These are phyloP conservation scores for Termitomyces sp. DNA, from an alignment of 768 basidiomycete species.

Conservation along the genomic window DNA sequence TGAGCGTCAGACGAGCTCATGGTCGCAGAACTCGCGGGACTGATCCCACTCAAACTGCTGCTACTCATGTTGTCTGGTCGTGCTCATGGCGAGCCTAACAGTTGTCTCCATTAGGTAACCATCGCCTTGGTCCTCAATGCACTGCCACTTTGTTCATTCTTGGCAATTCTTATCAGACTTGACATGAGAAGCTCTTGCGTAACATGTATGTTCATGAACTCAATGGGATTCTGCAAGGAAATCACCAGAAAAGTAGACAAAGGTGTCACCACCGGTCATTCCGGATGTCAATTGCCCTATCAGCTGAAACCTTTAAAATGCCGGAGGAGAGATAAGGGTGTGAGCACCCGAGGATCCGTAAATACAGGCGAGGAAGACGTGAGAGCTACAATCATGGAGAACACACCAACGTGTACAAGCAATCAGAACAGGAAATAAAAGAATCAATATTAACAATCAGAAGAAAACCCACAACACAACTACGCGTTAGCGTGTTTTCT, in stretches of 20 bases:
- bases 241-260: not conserved
- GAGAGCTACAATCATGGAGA: no score
- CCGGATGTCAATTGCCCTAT: not conserved
- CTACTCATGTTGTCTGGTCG: constrained; percentile 6
- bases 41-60: constrained; percentile 7
- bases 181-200: not conserved
- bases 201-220: not conserved
- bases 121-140: not conserved
- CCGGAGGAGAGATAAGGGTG: not conserved
- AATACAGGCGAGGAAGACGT: no score
- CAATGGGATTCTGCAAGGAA: not conserved
- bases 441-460: no score
- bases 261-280: not conserved
- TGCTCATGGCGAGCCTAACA: constrained; percentile 4
- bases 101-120: constrained; percentile 14
- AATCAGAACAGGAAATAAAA: no score
- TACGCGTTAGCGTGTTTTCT: no score
- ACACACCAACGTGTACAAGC: no score
- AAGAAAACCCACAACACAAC: no score
- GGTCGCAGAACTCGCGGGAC: constrained; percentile 8
- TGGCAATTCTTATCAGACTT: not conserved
- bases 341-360: no score
- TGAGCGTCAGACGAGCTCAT: constrained; percentile 37
- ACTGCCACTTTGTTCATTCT: constrained; percentile 7
- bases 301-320: not conserved